These are phyloP conservation scores for Kuraishia piskuri DNA, from an alignment of 805 yeast species.

Conservation along the genomic window DNA sequence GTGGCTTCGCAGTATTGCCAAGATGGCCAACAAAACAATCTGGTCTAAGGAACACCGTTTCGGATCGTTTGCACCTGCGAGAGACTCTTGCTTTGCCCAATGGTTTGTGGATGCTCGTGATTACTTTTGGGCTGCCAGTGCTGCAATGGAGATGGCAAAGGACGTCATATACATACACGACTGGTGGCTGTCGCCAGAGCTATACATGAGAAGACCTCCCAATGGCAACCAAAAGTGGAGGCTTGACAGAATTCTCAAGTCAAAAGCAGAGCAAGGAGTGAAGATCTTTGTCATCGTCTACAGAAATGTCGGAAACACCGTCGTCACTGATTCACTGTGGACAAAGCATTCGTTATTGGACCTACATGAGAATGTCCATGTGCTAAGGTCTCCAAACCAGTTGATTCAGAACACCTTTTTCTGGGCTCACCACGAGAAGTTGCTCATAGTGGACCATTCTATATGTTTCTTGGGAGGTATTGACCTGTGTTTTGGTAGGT, in stretches of 20 bases:
- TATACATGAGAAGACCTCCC: constrained; percentile 89
- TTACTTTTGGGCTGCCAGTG: constrained; percentile 91
- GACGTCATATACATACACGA: constrained; percentile 93
- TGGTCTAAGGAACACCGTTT: constrained; percentile 79
- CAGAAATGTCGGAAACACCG: constrained; percentile 88
- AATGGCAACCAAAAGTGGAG: constrained; percentile 94
- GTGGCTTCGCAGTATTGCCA: constrained; percentile 70
- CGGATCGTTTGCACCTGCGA: constrained; percentile 85
- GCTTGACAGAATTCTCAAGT: constrained; percentile 75
- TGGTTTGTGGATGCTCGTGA: constrained; percentile 94
- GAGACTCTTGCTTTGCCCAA: constrained; percentile 81
- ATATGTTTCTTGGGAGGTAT: constrained; percentile 92
- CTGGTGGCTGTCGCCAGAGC: constrained; percentile 97
- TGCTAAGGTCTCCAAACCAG: constrained; percentile 92
- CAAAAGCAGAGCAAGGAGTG: constrained; percentile 92
- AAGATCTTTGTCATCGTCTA: constrained; percentile 87
- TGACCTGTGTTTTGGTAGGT: constrained; percentile 92
- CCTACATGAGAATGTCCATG: constrained; percentile 78
- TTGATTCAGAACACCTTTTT: constrained; percentile 85
- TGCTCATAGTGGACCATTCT: constrained; percentile 79
- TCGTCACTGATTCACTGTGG: constrained; percentile 89
- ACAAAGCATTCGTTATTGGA: constrained; percentile 89
- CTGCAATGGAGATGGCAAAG: constrained; percentile 87
- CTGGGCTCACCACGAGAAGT: constrained; percentile 98
- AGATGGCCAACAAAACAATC: constrained; percentile 56